Conservation (phyloP, 2,329 filamentous ascomycete species). For the Zelopaecilomyces penicillatus region DNA sequence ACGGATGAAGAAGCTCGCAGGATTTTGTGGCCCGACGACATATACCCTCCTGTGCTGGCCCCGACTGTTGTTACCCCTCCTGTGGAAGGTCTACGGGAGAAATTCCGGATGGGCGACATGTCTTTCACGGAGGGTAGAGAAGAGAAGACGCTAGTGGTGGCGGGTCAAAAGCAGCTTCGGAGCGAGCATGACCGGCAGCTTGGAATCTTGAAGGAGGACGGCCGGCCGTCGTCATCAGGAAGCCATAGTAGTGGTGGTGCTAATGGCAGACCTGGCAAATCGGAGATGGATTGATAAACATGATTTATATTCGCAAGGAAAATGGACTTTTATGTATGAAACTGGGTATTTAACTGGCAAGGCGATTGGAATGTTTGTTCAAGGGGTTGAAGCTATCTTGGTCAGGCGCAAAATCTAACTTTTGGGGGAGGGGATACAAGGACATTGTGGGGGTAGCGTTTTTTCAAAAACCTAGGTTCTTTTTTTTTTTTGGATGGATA, state of each 20-base stretch:
- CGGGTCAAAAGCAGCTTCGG: constrained; percentile 27
- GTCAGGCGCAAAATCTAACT: too few species aligned
- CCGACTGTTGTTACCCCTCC: constrained; percentile 7
- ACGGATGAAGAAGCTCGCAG: constrained; percentile 31
- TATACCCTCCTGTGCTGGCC: constrained; percentile 11
- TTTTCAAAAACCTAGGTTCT: too few species aligned
- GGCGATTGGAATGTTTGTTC: too few species aligned
- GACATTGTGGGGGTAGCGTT: too few species aligned
- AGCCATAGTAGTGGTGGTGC: background rate
- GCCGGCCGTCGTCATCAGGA: constrained; percentile 1
- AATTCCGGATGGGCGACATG: constrained; percentile 30
- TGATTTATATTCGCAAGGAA: too few species aligned
- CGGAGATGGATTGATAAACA: background rate
- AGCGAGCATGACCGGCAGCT: constrained; percentile 22
- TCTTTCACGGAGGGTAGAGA: constrained; percentile 23
- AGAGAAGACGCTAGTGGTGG: constrained; percentile 29
- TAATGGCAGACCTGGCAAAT: background rate
- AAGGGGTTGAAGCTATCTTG: too few species aligned
- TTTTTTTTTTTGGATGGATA: too few species aligned
- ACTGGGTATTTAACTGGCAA: too few species aligned
- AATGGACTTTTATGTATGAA: too few species aligned
- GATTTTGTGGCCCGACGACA: constrained; percentile 31
- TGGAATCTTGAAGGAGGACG: constrained; percentile 17
- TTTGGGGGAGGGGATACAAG: too few species aligned
- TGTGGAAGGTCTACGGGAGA: constrained; percentile 27